Percentiles rank a stretch among this genome's conserved stretches.
Evolutionary conservation across 257 asterid genomes (phyloP).

Genomic region (Mitragyna speciosa): DNA sequence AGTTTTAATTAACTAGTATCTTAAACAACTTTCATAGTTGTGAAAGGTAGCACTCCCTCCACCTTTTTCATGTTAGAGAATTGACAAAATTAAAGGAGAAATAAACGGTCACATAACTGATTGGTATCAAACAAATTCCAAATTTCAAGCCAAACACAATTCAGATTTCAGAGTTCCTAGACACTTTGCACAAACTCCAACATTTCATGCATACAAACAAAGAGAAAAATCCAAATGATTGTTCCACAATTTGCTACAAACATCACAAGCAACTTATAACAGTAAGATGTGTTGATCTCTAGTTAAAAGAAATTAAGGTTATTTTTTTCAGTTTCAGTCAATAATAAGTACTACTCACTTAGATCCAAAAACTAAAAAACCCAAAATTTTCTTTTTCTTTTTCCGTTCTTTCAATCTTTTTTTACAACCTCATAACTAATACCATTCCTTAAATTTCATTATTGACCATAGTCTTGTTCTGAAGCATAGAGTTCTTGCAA

Average conservation of each 20-base stretch:
- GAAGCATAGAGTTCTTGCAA: slow-evolving; percentile 77
- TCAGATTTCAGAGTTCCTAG: slow-evolving; percentile 6
- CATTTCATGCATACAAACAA: slow-evolving; percentile 4
- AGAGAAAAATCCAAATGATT: slow-evolving; percentile 31
- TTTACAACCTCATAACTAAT: not conserved
- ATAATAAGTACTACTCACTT: slow-evolving; percentile 17
- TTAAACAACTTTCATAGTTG: not conserved
- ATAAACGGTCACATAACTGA: not conserved
- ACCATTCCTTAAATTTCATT: slow-evolving; percentile 30
- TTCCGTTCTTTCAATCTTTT: not conserved
- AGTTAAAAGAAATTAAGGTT: slow-evolving; percentile 16
- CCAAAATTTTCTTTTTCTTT: not conserved
- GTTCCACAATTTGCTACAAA: slow-evolving; percentile 23
- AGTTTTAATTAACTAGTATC: too few species aligned
- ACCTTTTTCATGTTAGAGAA: not conserved
- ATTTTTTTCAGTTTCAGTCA: slow-evolving; percentile 24
- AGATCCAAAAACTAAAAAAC: slow-evolving; percentile 26
- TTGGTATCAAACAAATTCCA: slow-evolving; percentile 8
- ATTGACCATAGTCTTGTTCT: slow-evolving; percentile 37
- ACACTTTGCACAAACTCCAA: not conserved
- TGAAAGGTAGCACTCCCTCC: not conserved
- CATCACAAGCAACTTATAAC: slow-evolving; percentile 28
- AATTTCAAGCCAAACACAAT: slow-evolving; percentile 10
- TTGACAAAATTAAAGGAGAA: not conserved
- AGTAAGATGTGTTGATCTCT: not conserved